These are phyloP conservation scores for Hygrocybe punicea DNA, from an alignment of 768 basidiomycete species.

Conservation along the genomic window DNA sequence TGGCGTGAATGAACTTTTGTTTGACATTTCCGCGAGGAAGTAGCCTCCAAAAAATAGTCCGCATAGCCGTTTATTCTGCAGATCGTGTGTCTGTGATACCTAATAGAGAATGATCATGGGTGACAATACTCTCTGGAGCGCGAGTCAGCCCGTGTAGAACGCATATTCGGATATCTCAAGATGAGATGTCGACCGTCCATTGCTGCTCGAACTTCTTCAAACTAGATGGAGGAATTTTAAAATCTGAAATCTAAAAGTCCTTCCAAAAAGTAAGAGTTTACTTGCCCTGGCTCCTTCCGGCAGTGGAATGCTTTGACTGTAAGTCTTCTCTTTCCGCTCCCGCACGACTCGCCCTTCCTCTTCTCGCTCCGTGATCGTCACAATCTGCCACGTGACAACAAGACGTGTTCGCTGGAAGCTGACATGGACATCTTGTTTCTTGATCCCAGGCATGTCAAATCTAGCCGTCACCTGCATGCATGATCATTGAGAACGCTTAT, in stretches of 20 bases:
- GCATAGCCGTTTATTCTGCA: neutral
- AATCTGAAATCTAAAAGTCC: neutral
- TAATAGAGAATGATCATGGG: neutral
- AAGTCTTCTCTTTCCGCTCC: conserved; percentile 60
- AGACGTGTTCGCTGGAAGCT: conserved; percentile 63
- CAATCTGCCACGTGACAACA: conserved; percentile 63
- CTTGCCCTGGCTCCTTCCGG: conserved; percentile 71
- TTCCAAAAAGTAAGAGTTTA: conserved; percentile 4
- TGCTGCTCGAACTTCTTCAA: conserved; percentile 68
- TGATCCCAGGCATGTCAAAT: conserved; percentile 66
- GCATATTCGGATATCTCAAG: conserved; percentile 65
- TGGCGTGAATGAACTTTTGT: too few species aligned
- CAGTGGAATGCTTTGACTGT: conserved; percentile 64
- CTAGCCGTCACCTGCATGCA: conserved; percentile 38
- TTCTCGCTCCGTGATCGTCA: conserved; percentile 57
- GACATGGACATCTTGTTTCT: conserved; percentile 72
- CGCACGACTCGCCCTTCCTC: conserved; percentile 59
- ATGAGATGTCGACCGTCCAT: conserved; percentile 60
- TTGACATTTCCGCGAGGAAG: too few species aligned
- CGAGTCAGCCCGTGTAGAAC: conserved; percentile 19
- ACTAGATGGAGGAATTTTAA: conserved; percentile 38
- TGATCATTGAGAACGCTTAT: neutral
- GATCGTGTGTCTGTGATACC: neutral
- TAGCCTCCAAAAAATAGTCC: neutral
- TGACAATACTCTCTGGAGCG: neutral